Base-by-base conservation (phyloP, 106 monocot species). In the Acorus calamus region DNA sequence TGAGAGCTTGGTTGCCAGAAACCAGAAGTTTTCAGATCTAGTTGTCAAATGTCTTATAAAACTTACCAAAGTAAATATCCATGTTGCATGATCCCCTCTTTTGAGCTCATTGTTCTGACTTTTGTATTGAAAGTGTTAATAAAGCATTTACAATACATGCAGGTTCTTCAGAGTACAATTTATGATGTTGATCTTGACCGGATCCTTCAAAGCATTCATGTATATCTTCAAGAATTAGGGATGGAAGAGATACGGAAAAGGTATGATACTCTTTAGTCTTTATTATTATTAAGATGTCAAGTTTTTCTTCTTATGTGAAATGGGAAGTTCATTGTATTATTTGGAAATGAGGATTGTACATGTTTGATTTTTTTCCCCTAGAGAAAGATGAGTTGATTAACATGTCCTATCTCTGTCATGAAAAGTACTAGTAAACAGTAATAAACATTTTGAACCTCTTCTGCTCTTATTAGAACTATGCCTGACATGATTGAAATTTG, bases 1-100 rank as follows among this genome's bases (percentile, higher is more conserved):
- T 66, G 92, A 98, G 56, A 59, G 67, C 42, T 73, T 85, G 41
- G 49, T 74, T n/a, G 71, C 52, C 45, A 88, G 89, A 66, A 92
- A 86, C 57, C 98, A 92, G 62, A 98, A 98, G 70, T 92, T 98
- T 58, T 92, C 92, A 4, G 98, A 98, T 63, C 66, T 98, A 61
- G 98, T 98, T 69, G 98, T 98, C 48, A 98, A 98, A 86, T 98
- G 98, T 57, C 70, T 98, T 12, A 98, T 98, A 46, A 98, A 98
- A 63, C 63, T 92, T 42, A 98, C 98, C 3, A 98, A 92, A 87
- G 98, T 98, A 59, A 50, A 46, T 73, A 42, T 47, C 14, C 28
- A 28, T 28, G 28, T 28, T 28, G 28, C 28, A 28, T 28, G 28
- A 28, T 28, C 28, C 0, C 28, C 28, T 28, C 28, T 28, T 28